These are phyloP conservation scores for Botrytis aclada DNA, from an alignment of 2,329 filamentous ascomycete genomes.

Conservation along the genomic window DNA sequence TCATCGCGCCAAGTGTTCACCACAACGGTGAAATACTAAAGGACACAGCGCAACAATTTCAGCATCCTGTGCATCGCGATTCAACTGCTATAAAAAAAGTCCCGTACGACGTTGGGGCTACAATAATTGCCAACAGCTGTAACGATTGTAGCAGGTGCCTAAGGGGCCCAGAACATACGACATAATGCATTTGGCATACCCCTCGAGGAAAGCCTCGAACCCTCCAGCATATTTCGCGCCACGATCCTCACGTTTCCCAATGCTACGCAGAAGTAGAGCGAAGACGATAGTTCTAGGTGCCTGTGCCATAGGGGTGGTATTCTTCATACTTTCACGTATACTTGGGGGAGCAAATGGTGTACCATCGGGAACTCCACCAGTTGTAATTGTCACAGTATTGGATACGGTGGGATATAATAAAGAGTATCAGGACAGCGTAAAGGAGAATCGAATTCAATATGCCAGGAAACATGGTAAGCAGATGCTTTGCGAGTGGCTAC, in stretches of 20 bases:
- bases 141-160: constrained; percentile 18
- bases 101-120: constrained; percentile 19
- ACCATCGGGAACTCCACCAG: constrained; percentile 55
- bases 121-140: constrained; percentile 17
- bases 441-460: constrained; percentile 80
- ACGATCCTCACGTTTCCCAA: constrained; percentile 53
- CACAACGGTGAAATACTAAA: constrained; percentile 17
- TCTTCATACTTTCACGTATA: constrained; percentile 56
- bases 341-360: constrained; percentile 35
- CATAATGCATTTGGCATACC: constrained; percentile 86
- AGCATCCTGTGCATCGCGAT: constrained; percentile 14
- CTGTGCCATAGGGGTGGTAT: constrained; percentile 39
- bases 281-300: constrained; percentile 54
- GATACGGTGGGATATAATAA: constrained; percentile 63
- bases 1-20: constrained; percentile 20
- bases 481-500: not conserved
- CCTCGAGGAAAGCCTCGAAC: constrained; percentile 78
- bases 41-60: constrained; percentile 19
- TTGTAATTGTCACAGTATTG: constrained; percentile 82
- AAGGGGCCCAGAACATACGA: constrained; percentile 22
- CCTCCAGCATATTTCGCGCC: constrained; percentile 64
- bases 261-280: constrained; percentile 60
- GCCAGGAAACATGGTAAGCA: constrained; percentile 77
- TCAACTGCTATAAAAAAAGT: not conserved
- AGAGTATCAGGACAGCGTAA: constrained; percentile 69